Percentiles rank a stretch among this genome's conserved stretches.
These are phyloP conservation scores for Coffea canephora DNA, from an alignment of 257 asterid species.

Conservation along the genomic window DNA sequence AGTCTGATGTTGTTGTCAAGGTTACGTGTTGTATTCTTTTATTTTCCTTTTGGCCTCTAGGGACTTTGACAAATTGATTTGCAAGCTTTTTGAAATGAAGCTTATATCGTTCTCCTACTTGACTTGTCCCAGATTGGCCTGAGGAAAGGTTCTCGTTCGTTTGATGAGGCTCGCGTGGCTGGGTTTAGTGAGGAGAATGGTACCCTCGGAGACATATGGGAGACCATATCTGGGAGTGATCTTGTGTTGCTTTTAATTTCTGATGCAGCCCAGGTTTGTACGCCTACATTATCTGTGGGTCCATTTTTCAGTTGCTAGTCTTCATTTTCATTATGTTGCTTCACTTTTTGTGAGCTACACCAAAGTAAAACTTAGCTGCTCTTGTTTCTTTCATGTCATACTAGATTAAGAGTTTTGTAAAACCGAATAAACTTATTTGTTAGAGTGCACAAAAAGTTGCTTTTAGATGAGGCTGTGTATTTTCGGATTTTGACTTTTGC, in stretches of 20 bases:
- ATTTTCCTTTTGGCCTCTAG: neutral
- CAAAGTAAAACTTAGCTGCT: neutral
- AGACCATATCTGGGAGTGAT: conserved; percentile 85
- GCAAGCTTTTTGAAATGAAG: neutral
- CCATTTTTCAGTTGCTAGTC: neutral
- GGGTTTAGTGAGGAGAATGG: conserved; percentile 93
- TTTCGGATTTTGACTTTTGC: too few relatives aligned
- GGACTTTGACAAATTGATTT: neutral
- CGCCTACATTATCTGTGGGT: neutral
- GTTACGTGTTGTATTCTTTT: conserved; percentile 29
- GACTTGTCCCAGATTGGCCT: conserved; percentile 68
- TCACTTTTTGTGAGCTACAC: neutral
- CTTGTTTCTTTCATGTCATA: neutral
- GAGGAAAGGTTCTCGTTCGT: conserved; percentile 90
- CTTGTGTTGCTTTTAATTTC: conserved; percentile 87
- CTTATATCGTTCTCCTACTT: conserved; percentile 11
- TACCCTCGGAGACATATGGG: conserved; percentile 92
- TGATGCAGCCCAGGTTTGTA: conserved; percentile 89
- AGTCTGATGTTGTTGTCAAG: conserved; percentile 89
- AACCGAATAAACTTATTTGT: neutral
- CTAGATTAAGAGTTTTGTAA: neutral
- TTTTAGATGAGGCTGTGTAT: neutral
- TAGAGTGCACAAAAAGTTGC: neutral
- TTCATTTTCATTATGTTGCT: neutral
- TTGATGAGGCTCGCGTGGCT: conserved; percentile 82